Percentiles rank a stretch among this genome's conserved stretches.
phyloP scores from a whole-genome alignment of 768 basidiomycete species.

The Boletus reticuloceps region DNA sequence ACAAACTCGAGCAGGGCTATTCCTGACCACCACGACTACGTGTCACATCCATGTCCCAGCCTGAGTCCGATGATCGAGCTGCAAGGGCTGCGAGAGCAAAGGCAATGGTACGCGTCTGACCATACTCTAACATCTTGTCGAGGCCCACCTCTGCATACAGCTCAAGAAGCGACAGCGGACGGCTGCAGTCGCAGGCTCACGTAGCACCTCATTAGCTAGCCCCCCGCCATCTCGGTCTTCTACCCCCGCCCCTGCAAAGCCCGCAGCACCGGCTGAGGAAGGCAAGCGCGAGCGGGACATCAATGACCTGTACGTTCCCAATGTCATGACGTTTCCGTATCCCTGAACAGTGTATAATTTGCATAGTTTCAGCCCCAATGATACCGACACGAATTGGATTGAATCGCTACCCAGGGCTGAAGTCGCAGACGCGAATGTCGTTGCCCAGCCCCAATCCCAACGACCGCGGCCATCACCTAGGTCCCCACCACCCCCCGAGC shows the following conservation, averaged over 20 bases:
- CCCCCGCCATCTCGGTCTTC: slow-evolving; percentile 48
- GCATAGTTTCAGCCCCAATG: slow-evolving; percentile 46
- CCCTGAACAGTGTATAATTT: slow-evolving; percentile 9
- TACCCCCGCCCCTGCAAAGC: slow-evolving; percentile 50
- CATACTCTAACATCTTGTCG: not conserved
- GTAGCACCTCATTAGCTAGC: slow-evolving; percentile 35
- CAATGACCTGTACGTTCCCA: slow-evolving; percentile 59
- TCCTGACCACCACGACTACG: slow-evolving; percentile 5
- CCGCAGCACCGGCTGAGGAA: slow-evolving; percentile 33
- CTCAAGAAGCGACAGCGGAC: slow-evolving; percentile 78
- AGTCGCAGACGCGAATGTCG: slow-evolving; percentile 25
- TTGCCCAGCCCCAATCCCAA: slow-evolving; percentile 33
- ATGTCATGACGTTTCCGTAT: not conserved
- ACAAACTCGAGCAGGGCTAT: slow-evolving; percentile 3
- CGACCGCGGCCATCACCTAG: slow-evolving; percentile 15
- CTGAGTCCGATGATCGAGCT: slow-evolving; percentile 68
- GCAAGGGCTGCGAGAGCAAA: slow-evolving; percentile 82
- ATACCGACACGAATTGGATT: slow-evolving; percentile 53
- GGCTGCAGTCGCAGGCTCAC: slow-evolving; percentile 31
- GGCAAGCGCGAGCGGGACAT: slow-evolving; percentile 46
- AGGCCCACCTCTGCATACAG: slow-evolving; percentile 35
- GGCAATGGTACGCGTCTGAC: slow-evolving; percentile 57
- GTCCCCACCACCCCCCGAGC: slow-evolving; percentile 17
- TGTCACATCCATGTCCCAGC: slow-evolving; percentile 31
- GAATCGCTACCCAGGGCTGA: slow-evolving; percentile 51